These are phyloP conservation scores for Ochromonadaceae sp. DNA, from an alignment of 352 stramenopile species.

Conservation along the genomic window DNA sequence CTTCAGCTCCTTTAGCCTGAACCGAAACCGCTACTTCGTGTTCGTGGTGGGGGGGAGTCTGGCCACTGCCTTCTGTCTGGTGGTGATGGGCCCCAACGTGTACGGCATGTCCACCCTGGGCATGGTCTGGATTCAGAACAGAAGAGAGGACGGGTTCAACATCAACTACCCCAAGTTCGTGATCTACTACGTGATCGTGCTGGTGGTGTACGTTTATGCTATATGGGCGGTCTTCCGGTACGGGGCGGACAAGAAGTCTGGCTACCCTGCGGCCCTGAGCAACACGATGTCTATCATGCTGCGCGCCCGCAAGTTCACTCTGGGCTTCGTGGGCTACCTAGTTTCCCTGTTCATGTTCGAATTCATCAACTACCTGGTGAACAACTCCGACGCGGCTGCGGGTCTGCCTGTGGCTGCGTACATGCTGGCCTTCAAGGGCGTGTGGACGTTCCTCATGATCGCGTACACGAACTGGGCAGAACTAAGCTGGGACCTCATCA, in stretches of 20 bases:
- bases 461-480: slow-evolving; percentile 26
- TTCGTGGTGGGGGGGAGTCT: slow-evolving; percentile 20
- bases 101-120: slow-evolving; percentile 6
- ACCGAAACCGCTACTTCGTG: slow-evolving; percentile 59
- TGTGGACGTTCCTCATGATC: slow-evolving; percentile 15
- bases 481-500: slow-evolving; percentile 39
- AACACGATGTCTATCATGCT: slow-evolving; percentile 8
- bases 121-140: slow-evolving; percentile 16
- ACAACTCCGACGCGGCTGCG: not conserved
- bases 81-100: not conserved
- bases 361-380: too few relatives aligned
- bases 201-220: slow-evolving; percentile 10
- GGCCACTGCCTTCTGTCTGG: not conserved
- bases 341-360: not conserved
- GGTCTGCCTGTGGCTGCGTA: not conserved
- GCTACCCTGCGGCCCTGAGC: not conserved
- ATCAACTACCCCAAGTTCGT: not conserved
- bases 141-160: not conserved
- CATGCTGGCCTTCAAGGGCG: not conserved
- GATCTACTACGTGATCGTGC: slow-evolving; percentile 6
- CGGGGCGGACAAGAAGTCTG: not conserved
- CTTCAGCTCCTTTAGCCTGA: slow-evolving; percentile 54
- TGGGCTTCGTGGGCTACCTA: not conserved
- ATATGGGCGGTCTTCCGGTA: slow-evolving; percentile 6
- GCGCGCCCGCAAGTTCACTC: not conserved